phyloP scores from a whole-genome alignment of 2,329 filamentous ascomycete species.

The Colletotrichum falcatum region DNA sequence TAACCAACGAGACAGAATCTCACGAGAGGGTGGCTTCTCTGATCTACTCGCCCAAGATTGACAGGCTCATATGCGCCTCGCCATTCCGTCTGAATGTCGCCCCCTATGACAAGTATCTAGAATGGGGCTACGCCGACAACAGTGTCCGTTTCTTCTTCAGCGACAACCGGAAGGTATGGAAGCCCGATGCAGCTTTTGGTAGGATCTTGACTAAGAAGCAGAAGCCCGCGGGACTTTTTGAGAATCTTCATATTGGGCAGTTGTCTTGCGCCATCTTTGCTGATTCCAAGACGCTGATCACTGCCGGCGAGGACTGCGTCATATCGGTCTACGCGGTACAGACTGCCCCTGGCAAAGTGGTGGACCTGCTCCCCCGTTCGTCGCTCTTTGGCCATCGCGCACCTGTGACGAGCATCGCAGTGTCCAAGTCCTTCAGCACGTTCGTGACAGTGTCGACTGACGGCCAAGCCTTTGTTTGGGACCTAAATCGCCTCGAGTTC shows the following conservation, averaged over 20 bases:
- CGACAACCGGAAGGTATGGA: slow-evolving; percentile 77
- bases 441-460: slow-evolving; percentile 86
- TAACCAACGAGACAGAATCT: slow-evolving; percentile 59
- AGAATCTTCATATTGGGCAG: slow-evolving; percentile 93
- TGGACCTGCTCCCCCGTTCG: slow-evolving; percentile 82
- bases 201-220: slow-evolving; percentile 46
- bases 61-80: slow-evolving; percentile 85
- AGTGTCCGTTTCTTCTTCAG: slow-evolving; percentile 91
- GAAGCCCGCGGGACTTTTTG: slow-evolving; percentile 83
- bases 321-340: slow-evolving; percentile 85
- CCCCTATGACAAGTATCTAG: slow-evolving; percentile 91
- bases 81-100: slow-evolving; percentile 89
- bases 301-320: slow-evolving; percentile 91
- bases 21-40: slow-evolving; percentile 85
- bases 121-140: slow-evolving; percentile 96
- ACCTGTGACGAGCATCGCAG: slow-evolving; percentile 83
- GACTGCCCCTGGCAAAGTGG: slow-evolving; percentile 71
- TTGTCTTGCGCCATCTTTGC: slow-evolving; percentile 86
- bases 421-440: slow-evolving; percentile 89
- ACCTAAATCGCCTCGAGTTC: slow-evolving; percentile 90
- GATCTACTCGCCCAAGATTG: slow-evolving; percentile 81
- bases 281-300: slow-evolving; percentile 91
- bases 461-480: slow-evolving; percentile 90
- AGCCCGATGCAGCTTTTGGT: not conserved
- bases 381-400: slow-evolving; percentile 92